Evolutionary conservation across 1,284 basidiomycete species (phyloP).

Genomic region (Puccinia horiana): DNA sequence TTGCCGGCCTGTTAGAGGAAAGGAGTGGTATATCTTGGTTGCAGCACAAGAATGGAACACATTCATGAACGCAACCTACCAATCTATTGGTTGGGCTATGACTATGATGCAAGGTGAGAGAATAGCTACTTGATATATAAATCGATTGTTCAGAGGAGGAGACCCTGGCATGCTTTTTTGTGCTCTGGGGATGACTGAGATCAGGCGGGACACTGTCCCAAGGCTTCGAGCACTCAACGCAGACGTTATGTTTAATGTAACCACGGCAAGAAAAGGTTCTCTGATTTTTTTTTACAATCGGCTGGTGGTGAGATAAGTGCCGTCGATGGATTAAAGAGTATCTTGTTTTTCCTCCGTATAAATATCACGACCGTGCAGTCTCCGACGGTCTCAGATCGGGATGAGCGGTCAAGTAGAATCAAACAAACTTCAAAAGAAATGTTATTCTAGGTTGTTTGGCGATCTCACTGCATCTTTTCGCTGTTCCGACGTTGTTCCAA

Average conservation of each 20-base stretch:
- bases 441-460: neutral
- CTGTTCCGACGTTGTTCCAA: neutral
- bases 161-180: too few relatives aligned
- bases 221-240: too few relatives aligned
- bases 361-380: neutral
- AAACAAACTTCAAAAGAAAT: neutral
- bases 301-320: neutral
- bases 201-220: too few relatives aligned
- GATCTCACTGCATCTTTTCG: neutral
- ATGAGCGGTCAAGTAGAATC: neutral
- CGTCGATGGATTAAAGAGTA: neutral
- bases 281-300: neutral
- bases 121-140: too few relatives aligned
- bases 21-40: constrained; percentile 43
- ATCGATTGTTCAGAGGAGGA: too few relatives aligned
- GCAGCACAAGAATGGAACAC: constrained; percentile 47
- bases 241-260: too few relatives aligned
- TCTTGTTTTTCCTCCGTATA: neutral
- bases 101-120: constrained; percentile 46
- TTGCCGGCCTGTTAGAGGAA: constrained; percentile 37
- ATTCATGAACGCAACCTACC: constrained; percentile 37
- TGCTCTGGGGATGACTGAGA: too few relatives aligned
- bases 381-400: neutral
- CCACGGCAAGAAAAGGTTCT: neutral
- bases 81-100: constrained; percentile 39